A percentile compares a stretch with the other conserved stretches of the same genome.
Evolutionary conservation across 1,139 yeast species (phyloP).

Genomic region (Suhomyces coccinellae): DNA sequence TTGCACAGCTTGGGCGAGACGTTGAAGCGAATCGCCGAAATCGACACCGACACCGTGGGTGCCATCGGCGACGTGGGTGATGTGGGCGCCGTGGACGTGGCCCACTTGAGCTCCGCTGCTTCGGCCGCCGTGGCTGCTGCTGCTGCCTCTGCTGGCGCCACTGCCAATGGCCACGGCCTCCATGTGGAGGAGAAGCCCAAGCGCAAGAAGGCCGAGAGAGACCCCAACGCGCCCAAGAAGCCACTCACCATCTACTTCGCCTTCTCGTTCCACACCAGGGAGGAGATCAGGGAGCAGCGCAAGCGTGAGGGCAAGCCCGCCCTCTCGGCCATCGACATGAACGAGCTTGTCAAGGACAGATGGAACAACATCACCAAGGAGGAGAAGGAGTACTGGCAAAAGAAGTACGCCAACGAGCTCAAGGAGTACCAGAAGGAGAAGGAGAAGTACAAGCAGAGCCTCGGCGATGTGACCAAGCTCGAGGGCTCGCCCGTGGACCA

Average conservation of each 20-base stretch:
- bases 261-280: slow-evolving; percentile 66
- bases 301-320: slow-evolving; percentile 58
- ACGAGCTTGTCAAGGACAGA: slow-evolving; percentile 71
- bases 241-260: slow-evolving; percentile 82
- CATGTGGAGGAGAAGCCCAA: slow-evolving; percentile 32
- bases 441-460: slow-evolving; percentile 59
- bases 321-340: slow-evolving; percentile 71
- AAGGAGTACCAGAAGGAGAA: slow-evolving; percentile 62
- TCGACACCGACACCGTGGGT: slow-evolving; percentile 18
- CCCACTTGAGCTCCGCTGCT: slow-evolving; percentile 17
- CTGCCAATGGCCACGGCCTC: slow-evolving; percentile 12
- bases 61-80: slow-evolving; percentile 18
- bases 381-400: slow-evolving; percentile 77
- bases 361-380: slow-evolving; percentile 71
- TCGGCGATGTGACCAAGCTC: slow-evolving; percentile 23
- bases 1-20: slow-evolving; percentile 34
- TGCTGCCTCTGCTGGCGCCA: slow-evolving; percentile 15
- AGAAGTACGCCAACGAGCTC: slow-evolving; percentile 66
- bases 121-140: slow-evolving; percentile 13
- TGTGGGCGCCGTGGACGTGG: slow-evolving; percentile 17
- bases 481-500: slow-evolving; percentile 17
- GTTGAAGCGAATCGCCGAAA: slow-evolving; percentile 14
- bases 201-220: slow-evolving; percentile 51
- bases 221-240: slow-evolving; percentile 65
- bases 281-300: slow-evolving; percentile 64